Base-by-base conservation (phyloP, 192 early-diverging fungal genomes). In the Entrophospora sp. region DNA sequence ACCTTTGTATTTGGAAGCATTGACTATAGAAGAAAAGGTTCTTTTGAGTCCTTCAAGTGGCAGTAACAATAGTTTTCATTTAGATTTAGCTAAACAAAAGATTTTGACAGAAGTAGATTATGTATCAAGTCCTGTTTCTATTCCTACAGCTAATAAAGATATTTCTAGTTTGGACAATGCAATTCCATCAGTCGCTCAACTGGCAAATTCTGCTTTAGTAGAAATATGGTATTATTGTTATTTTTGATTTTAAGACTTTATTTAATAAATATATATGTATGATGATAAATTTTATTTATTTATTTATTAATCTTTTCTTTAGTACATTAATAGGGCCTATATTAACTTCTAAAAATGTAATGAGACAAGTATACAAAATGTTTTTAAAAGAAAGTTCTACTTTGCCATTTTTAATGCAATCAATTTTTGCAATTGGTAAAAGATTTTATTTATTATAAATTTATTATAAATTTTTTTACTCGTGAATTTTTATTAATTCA, bases 281-380 rank as follows among this genome's bases (percentile, higher is more conserved):
- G n/a, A n/a, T n/a, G n/a, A n/a, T n/a, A n/a, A n/a, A n/a, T n/a
- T n/a, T n/a, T n/a, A n/a, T n/a, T n/a, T n/a, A n/a, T n/a, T n/a
- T n/a, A n/a, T n/a, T n/a, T n/a, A n/a, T n/a, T n/a, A n/a, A n/a
- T n/a, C n/a, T n/a, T n/a, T n/a, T n/a, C 20, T 4, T 2, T 53
- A 78, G 77, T 32, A 69, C 64, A 13, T 71, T 79, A 2, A 63
- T 84, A 13, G 83, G 83, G 2, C 78, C 83, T 1, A 77, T 84
- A 18, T 43, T 82, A 20, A 81, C 80, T 0, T 82, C 79, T 0
- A 84, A 84, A 42, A 75, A 82, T 67, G 71, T 84, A 10, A 77
- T 84, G 70, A 72, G 71, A 16, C 83, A 80, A 32, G 55, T 84
- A 10, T 77, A 80, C 6, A 82, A 80, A 49, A 60, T 79, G 5